Evolutionary conservation across 352 stramenopile genomes (phyloP), one percentile per base, ranked within the genome.

Genomic region (Phytophthora parvispora): DNA sequence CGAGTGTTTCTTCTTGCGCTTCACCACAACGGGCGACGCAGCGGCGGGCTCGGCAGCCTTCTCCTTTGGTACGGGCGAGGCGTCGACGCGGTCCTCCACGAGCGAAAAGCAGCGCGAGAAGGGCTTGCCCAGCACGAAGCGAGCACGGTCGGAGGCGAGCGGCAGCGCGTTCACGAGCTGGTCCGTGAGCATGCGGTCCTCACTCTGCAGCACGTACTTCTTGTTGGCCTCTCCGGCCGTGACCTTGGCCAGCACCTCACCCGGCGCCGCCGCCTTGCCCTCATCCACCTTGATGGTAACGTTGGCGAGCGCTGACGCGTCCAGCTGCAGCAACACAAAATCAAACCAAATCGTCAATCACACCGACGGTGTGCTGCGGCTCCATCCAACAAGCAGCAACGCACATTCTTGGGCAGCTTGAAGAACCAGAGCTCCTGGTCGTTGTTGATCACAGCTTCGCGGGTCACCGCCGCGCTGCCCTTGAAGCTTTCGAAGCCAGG

Each of bases 381-480:
- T n/a, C n/a, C n/a, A n/a, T n/a, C n/a, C n/a, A n/a, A n/a, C n/a
- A n/a, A n/a, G n/a, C n/a, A 25, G 20, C 22, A 48, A 89, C 87
- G 52, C 79, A 94, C 87, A 56, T 91, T 69, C 70, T 93, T 95
- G 36, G 87, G 87, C 24, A 95, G 81, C 72, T 92, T 93, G 61
- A 95, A 93, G 59, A 95, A 90, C 87, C 87, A 95, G n/a, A 95
- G 80, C 64, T 95, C 87, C 69, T 93, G 87, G 61, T 92, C 84
- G n/a, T 82, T 78, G 3, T 78, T 74, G 16, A 93, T 73, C 49
- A 93, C 77, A 0, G 75, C 69, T 70, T 93, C 85, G 22, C 82
- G 83, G 18, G 84, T 91, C 43, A 93, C 70, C 4, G 78, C 68
- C 6, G 73, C 74, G 63, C 83, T 91, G 56, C 82, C 84, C 16